These are phyloP conservation scores for Nyssa sinensis DNA, from an alignment of 148 eudicot genomes.

Conservation along the genomic window DNA sequence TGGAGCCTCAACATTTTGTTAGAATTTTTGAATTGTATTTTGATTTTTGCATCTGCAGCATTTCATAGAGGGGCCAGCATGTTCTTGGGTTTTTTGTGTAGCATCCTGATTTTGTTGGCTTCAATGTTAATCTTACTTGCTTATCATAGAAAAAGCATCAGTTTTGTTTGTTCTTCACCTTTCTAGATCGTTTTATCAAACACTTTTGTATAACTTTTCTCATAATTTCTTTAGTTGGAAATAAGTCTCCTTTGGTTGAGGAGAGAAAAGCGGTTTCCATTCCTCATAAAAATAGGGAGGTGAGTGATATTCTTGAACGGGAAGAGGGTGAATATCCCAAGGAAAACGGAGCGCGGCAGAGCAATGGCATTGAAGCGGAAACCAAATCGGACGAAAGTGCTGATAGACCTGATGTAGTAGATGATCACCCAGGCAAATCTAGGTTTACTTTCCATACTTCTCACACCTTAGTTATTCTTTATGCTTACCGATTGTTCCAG, in stretches of 20 bases:
- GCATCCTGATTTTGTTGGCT: background rate
- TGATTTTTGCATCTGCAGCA: slow-evolving; percentile 1
- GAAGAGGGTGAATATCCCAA: slow-evolving; percentile 51
- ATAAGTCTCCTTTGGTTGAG: slow-evolving; percentile 40
- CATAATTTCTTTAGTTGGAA: slow-evolving; percentile 36
- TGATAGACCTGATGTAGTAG: slow-evolving; percentile 61
- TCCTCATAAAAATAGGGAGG: slow-evolving; percentile 39
- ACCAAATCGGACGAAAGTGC: slow-evolving; percentile 41
- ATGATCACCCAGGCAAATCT: slow-evolving; percentile 61
- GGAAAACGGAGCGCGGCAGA: slow-evolving; percentile 68
- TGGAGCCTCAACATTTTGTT: background rate
- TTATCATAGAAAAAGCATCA: too few relatives aligned
- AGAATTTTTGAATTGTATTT: background rate
- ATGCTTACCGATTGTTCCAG: slow-evolving; percentile 32
- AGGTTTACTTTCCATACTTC: slow-evolving; percentile 46
- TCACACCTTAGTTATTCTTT: slow-evolving; percentile 16
- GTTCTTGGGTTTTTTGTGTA: background rate
- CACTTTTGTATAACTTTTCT: background rate
- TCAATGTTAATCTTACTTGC: too few relatives aligned
- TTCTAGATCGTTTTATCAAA: background rate
- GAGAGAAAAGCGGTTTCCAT: slow-evolving; percentile 29
- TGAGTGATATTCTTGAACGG: slow-evolving; percentile 40
- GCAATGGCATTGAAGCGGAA: slow-evolving; percentile 55
- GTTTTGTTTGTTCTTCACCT: background rate
- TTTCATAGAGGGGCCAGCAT: background rate